Evolutionary conservation across 345 rosid species (phyloP), one percentile per base, ranked within the genome.

Genomic region (Eutrema japonicum): DNA sequence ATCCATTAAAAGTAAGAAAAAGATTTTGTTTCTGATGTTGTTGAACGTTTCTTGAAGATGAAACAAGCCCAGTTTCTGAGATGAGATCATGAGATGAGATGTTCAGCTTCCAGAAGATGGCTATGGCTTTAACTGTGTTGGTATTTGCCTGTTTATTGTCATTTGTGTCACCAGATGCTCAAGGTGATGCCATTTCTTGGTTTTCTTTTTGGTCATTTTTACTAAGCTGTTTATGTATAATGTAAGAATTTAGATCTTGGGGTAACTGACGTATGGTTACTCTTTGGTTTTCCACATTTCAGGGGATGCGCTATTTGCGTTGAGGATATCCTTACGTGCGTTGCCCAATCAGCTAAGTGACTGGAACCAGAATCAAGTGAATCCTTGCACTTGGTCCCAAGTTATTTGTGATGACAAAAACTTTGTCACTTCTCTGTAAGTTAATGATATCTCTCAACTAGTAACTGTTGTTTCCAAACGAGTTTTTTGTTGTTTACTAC

Each of bases 361-460:
- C 72, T 95, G 99, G 97, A 92, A 87, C 63, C 93, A 68, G 77
- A 81, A 84, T 73, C 96, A 59, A 84, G 96, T 92, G 72, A 88
- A 86, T 55, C 98, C 98, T 30, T 92, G 97, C 84, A 90, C 98
- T 64, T 95, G 99, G 99, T 70, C 96, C 6, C 85, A 86, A 78
- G 88, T 95, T 22, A 81, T 64, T 37, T 92, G 98, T 73, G 91
- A 88, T 78, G 2, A 32, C 43, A 81, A 51, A 49, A 54, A 72
- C 66, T 74, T 71, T 63, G 98, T 95, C 62, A 41, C 71, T 70
- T 95, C 99, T 41, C 80, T 95, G 99, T 92, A 79, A 84, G 96
- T 58, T 4, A 9, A 76, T 13, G 3, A 45, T 32, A 9, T 13
- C 59, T 10, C 61, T 41, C 1, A 35, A n/a, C n/a, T 41, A 8